Evolutionary conservation across 2,329 filamentous ascomycete species (phyloP), one percentile per base, ranked within the genome.

Genomic region (Tolypocladium endophyticum): DNA sequence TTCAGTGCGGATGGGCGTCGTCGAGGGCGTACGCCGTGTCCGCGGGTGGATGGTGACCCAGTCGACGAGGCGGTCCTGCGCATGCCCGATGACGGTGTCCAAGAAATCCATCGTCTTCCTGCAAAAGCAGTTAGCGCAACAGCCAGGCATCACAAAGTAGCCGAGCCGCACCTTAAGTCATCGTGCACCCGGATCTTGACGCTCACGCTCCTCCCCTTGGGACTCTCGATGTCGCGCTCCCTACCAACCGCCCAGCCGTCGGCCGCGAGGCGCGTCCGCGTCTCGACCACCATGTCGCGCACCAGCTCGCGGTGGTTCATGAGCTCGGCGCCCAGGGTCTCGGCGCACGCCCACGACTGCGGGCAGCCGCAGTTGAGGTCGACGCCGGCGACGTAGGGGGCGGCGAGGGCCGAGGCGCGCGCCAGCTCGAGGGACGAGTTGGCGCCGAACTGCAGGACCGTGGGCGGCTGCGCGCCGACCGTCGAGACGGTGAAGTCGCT

Each of bases 301-400:
- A 89, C 87, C 4, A 87, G 76, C 64, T 85, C 82, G 11, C 85
- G 81, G 56, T 79, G 75, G 53, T 83, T 78, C 86, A 89, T 89
- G 39, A 90, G 74, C n/a, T 84, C 84, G 5, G 87, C 87, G 6
- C 87, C 87, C 3, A 90, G 77, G 1, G 78, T 83, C 70, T 87
- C 84, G 50, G 85, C 82, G 66, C 87, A 87, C 0, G 87, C 87
- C 87, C 87, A 89, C 7, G 82, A 82, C 71, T 90, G 87, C 9
- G 87, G 87, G 67, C 87, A 90, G 14, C 87, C 87, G 70, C 87
- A 90, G 73, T 89, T 89, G 47, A 89, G 76, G 66, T 89, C 85
- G 3, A 89, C 80, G 63, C 87, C 87, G 65, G 80, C 81, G 58
- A 83, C 81, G 68, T 76, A 83, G 2, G 86, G 86, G 0, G 79